Percentiles rank a stretch among this genome's conserved stretches.
These are phyloP conservation scores for Alternaria consortialis DNA, from an alignment of 2,329 filamentous ascomycete genomes.

Conservation along the genomic window DNA sequence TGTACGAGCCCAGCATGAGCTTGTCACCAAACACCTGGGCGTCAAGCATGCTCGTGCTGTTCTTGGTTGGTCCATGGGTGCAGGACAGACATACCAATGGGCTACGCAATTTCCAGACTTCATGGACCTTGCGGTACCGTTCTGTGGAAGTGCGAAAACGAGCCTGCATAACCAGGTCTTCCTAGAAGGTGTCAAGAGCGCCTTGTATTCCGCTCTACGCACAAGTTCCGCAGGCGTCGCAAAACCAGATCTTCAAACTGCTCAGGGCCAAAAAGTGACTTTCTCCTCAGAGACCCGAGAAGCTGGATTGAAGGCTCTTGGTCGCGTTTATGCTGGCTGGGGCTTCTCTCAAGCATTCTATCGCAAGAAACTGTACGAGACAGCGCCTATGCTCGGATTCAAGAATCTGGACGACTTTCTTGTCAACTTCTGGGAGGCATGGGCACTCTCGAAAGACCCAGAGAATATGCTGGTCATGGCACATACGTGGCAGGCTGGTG, in stretches of 20 bases:
- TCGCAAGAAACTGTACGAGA: conserved; percentile 73
- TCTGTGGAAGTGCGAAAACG: conserved; percentile 72
- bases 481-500: conserved; percentile 79
- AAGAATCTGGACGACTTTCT: conserved; percentile 78
- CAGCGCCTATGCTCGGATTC: conserved; percentile 63
- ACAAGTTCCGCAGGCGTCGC: conserved; percentile 61
- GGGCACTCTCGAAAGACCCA: conserved; percentile 77
- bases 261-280: conserved; percentile 30
- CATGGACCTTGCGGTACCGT: conserved; percentile 71
- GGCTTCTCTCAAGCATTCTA: conserved; percentile 84
- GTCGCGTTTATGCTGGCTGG: conserved; percentile 80
- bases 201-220: conserved; percentile 66
- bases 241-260: conserved; percentile 38
- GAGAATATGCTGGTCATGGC: conserved; percentile 80
- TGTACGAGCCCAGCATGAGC: conserved; percentile 70
- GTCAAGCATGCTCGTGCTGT: conserved; percentile 69
- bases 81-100: conserved; percentile 72
- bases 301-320: conserved; percentile 73
- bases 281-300: conserved; percentile 65
- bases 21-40: conserved; percentile 70
- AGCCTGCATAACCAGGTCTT: conserved; percentile 74
- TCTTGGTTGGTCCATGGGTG: conserved; percentile 76
- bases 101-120: conserved; percentile 70
- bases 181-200: conserved; percentile 69
- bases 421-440: conserved; percentile 77